Conservation (phyloP, 257 asterid genomes). For the Sherardia arvensis region DNA sequence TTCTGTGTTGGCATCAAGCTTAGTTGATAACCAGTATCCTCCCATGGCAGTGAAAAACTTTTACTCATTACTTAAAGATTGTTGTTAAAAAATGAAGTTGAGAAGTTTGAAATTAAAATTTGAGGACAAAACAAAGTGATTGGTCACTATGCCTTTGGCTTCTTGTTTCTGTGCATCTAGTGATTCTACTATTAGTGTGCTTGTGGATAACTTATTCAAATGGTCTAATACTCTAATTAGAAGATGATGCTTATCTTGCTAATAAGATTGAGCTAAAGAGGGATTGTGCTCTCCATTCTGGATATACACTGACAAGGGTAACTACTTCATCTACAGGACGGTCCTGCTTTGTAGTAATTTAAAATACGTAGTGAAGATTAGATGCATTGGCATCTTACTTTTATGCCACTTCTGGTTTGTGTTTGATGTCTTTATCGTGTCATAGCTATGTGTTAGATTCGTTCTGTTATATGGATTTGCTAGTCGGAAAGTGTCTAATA, state of each 20-base stretch:
- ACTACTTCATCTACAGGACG: not conserved
- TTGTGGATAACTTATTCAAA: not conserved
- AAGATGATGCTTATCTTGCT: not conserved
- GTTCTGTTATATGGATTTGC: not conserved
- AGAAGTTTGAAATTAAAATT: too few species aligned
- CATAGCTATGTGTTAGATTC: not conserved
- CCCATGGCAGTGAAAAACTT: too few species aligned
- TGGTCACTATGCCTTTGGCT: not conserved
- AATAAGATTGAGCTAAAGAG: too few species aligned
- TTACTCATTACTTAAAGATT: too few species aligned
- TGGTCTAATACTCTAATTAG: not conserved
- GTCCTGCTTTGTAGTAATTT: not conserved
- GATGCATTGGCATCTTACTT: not conserved
- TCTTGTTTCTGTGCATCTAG: too few species aligned
- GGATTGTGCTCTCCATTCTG: not conserved
- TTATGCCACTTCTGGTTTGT: too few species aligned
- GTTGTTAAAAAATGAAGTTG: too few species aligned
- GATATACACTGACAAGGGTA: not conserved
- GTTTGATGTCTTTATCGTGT: too few species aligned
- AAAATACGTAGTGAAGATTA: not conserved
- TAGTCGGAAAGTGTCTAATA: not conserved
- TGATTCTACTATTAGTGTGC: not conserved
- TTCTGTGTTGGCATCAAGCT: too few species aligned
- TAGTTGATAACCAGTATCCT: too few species aligned
- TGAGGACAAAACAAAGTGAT: not conserved